Evolutionary conservation across 371 early-diverging fungal genomes (phyloP).

Genomic region (Lichtheimia hyalospora): DNA sequence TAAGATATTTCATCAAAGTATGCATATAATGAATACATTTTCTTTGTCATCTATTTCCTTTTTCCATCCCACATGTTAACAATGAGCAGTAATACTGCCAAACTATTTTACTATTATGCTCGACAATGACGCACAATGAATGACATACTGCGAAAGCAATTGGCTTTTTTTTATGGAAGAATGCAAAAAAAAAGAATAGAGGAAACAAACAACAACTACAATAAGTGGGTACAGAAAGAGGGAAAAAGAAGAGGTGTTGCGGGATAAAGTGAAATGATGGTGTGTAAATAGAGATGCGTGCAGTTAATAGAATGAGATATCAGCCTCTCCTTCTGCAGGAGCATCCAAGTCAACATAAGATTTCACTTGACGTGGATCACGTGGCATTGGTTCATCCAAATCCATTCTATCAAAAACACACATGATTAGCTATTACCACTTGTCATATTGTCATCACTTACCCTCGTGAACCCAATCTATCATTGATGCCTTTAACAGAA

Average conservation of each 20-base stretch:
- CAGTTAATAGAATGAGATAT: constrained; percentile 48
- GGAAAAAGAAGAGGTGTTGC: neutral
- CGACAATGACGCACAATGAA: too few relatives aligned
- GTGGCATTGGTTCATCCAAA: constrained; percentile 36
- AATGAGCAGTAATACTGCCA: too few relatives aligned
- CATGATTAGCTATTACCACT: neutral
- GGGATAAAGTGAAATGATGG: too few relatives aligned
- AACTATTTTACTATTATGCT: too few relatives aligned
- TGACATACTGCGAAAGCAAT: too few relatives aligned
- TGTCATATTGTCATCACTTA: neutral
- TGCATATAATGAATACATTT: too few relatives aligned
- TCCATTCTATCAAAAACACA: constrained; percentile 16
- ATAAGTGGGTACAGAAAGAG: neutral
- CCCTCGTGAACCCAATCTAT: constrained; percentile 8
- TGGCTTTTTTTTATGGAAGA: too few relatives aligned
- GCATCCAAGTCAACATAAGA: constrained; percentile 90
- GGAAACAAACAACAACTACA: neutral
- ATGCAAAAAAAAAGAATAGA: neutral
- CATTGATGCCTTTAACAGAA: constrained; percentile 5
- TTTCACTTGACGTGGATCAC: constrained; percentile 76
- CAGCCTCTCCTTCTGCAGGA: constrained; percentile 81
- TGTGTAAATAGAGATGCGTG: neutral
- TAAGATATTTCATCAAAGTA: too few relatives aligned
- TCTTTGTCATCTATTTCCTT: too few relatives aligned
- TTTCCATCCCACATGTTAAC: too few relatives aligned